Base-by-base conservation (phyloP, 352 stramenopile genomes). In the Pythium utonaiense region DNA sequence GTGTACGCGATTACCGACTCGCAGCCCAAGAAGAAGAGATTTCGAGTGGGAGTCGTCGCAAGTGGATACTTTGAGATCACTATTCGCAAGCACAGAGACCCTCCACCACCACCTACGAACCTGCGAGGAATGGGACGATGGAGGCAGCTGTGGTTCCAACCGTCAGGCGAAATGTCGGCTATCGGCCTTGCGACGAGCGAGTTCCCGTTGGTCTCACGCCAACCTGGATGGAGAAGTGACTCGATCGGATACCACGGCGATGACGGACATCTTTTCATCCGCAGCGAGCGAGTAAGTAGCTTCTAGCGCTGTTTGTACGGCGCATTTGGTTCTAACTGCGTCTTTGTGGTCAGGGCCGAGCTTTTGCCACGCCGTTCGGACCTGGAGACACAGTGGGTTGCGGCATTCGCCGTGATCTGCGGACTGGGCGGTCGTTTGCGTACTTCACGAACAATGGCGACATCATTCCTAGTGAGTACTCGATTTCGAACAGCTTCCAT, bases 231-330 rank as follows among this genome's bases (percentile, higher is more conserved):
- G 85, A 80, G 80, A 31, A 40, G 51, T 0, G 42, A 67, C 16
- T 94, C 85, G 25, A 78, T 82, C 52, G 85, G 85, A 10, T 94
- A 93, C 51, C 85, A 94, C 30, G 81, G 85, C 14, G 85, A 94
- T 44, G 83, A 94, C 44, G 85, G 85, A 2, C 60, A 75, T 49
- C 82, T 78, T n/a, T 94, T 89, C 53, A 62, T 83, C 40, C 60
- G 73, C 47, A 73, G 69, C 16, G 70, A 71, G 38, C 69, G 73
- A 49, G 84, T 91, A 57, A 6, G 61, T 62, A 13, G n/a, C 25
- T 10, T 9, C 5, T 33, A 33, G 5, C 28, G 28, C 9, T 33
- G 28, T 33, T 9, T 33, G 28, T 5, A 10, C 28, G 28, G 28
- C 5, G 28, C 5, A 10, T 5, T 33, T 9, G 9, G 9, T 33